Evolutionary conservation across 768 basidiomycete species (phyloP).

Genomic region (Brasilioporus rufonigricans): DNA sequence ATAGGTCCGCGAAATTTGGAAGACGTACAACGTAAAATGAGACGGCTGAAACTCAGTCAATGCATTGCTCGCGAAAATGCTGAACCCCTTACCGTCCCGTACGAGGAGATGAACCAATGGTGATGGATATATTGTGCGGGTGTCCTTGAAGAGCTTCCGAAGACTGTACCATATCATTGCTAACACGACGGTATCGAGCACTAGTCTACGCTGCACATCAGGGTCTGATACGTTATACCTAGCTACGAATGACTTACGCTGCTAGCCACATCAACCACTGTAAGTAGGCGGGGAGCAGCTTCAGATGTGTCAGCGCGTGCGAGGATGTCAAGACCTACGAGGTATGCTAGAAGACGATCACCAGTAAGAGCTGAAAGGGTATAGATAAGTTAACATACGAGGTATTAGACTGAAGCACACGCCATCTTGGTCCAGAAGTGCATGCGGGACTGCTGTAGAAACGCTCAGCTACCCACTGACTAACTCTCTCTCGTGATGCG

Average conservation of each 20-base stretch:
- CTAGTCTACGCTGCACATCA: not conserved
- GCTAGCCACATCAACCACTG: not conserved
- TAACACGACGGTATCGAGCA: not conserved
- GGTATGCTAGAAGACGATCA: not conserved
- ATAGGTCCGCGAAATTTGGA: not conserved
- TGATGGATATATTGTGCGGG: not conserved
- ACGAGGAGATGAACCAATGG: constrained; percentile 2
- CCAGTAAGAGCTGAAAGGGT: not conserved
- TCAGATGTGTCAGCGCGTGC: not conserved
- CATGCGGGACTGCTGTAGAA: not conserved
- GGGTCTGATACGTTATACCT: no score
- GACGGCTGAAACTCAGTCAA: constrained; percentile 2
- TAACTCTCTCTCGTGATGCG: not conserved
- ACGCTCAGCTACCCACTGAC: not conserved
- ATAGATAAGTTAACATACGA: not conserved
- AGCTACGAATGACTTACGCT: not conserved
- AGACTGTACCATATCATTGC: not conserved
- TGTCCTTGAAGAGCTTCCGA: not conserved
- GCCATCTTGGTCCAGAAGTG: constrained; percentile 1
- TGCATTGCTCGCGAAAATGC: not conserved
- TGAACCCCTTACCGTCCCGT: constrained; percentile 6
- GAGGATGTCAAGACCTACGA: not conserved
- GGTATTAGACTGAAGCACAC: constrained; percentile 6
- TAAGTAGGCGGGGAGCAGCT: no score
- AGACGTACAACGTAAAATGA: constrained; percentile 4